Evolutionary conservation across 2,329 filamentous ascomycete genomes (phyloP).

Genomic region (Colletotrichum sp.): DNA sequence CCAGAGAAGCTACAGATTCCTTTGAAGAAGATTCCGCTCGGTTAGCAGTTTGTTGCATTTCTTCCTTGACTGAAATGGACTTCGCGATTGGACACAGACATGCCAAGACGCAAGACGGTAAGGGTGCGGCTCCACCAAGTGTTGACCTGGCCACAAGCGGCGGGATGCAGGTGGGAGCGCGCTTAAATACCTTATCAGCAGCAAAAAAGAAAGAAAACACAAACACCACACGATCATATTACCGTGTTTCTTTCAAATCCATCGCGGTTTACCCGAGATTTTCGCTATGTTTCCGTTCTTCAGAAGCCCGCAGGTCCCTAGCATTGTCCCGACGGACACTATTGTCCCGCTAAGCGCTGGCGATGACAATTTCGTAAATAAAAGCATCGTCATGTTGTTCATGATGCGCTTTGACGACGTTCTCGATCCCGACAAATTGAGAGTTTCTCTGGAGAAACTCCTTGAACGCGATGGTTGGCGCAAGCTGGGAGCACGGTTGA

Average conservation of each 20-base stretch:
- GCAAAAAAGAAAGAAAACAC: background rate
- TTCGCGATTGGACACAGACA: background rate
- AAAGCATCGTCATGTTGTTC: slow-evolving; percentile 31
- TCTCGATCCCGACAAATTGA: slow-evolving; percentile 26
- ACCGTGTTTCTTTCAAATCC: background rate
- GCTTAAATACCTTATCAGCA: background rate
- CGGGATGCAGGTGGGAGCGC: background rate
- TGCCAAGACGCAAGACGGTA: background rate
- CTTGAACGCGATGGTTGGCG: background rate
- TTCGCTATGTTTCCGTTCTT: background rate
- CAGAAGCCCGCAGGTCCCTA: background rate
- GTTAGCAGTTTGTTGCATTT: background rate
- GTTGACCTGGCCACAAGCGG: background rate
- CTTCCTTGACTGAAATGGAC: background rate
- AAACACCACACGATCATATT: background rate
- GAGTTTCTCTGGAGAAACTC: slow-evolving; percentile 10
- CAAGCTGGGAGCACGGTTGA: background rate
- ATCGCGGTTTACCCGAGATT: background rate
- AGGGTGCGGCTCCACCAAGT: background rate
- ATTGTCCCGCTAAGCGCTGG: slow-evolving; percentile 34
- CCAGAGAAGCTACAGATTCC: background rate
- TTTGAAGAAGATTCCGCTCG: background rate
- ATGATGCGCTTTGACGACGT: slow-evolving; percentile 33
- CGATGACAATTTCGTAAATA: slow-evolving; percentile 28
- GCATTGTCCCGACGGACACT: slow-evolving; percentile 13